Conservation (phyloP, 495 filamentous ascomycete species). For the Aspergillus homomorphus region DNA sequence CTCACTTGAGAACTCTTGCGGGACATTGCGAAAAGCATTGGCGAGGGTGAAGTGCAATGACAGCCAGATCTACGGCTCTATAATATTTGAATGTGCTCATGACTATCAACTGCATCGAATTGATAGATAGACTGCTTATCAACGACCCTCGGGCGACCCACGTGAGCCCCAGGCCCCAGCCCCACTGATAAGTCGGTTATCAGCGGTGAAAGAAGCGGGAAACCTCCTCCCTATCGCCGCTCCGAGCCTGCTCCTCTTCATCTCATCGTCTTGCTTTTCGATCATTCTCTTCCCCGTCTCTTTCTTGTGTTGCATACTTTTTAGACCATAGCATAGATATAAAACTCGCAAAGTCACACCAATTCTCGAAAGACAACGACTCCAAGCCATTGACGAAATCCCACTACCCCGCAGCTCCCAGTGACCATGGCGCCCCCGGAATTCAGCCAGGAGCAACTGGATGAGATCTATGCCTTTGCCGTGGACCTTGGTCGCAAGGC, state of each 20-base stretch:
- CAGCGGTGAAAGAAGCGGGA: neutral
- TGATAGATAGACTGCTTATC: neutral
- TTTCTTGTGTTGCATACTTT: neutral
- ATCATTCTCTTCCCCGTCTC: neutral
- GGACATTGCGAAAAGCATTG: too few species aligned
- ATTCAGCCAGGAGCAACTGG: slow-evolving; percentile 41
- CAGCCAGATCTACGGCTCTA: too few species aligned
- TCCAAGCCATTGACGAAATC: neutral
- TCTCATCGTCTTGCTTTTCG: neutral
- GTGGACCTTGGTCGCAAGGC: slow-evolving; percentile 61
- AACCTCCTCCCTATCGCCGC: neutral
- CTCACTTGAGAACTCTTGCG: too few species aligned
- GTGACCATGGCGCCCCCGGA: neutral
- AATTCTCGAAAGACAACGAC: neutral
- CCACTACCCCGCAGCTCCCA: neutral
- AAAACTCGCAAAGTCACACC: neutral
- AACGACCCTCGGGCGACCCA: neutral
- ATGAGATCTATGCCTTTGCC: slow-evolving; percentile 64
- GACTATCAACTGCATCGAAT: neutral
- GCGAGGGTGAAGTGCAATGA: too few species aligned
- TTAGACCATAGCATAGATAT: neutral
- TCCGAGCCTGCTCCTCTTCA: neutral
- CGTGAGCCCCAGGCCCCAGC: neutral
- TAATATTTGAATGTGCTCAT: too few species aligned
- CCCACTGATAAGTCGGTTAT: slow-evolving; percentile 6